Evolutionary conservation across 2,329 filamentous ascomycete genomes (phyloP).

Genomic region (Alternaria brassicae): DNA sequence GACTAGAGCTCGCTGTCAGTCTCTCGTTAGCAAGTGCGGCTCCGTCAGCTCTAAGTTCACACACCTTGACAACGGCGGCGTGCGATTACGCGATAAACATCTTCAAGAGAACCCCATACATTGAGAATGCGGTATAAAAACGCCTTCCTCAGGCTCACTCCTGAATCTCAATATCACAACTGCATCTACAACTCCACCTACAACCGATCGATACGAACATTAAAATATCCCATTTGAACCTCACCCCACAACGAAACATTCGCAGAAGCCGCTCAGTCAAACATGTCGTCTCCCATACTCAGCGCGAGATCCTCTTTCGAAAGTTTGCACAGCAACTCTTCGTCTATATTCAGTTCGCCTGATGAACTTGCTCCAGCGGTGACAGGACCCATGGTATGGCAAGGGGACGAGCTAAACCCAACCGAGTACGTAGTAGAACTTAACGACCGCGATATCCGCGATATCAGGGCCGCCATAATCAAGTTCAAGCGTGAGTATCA

Average conservation of each 20-base stretch:
- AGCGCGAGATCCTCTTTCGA: constrained; percentile 42
- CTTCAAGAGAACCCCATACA: constrained; percentile 1
- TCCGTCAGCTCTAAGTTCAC: constrained; percentile 41
- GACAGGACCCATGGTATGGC: constrained; percentile 46
- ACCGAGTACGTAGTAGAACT: constrained; percentile 40
- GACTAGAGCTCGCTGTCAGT: constrained; percentile 22
- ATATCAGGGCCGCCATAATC: constrained; percentile 44
- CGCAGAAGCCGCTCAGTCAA: constrained; percentile 1
- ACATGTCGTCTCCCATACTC: constrained; percentile 36
- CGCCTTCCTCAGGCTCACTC: constrained; percentile 9
- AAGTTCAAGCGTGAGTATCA: constrained; percentile 39
- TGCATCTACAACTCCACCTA: background rate
- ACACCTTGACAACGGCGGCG: constrained; percentile 5
- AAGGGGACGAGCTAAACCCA: constrained; percentile 36
- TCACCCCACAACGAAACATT: background rate
- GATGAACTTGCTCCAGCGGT: constrained; percentile 41
- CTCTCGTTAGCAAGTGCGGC: constrained; percentile 34
- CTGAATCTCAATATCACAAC: background rate
- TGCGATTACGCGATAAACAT: constrained; percentile 8
- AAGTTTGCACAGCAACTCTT: constrained; percentile 38
- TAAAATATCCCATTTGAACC: background rate
- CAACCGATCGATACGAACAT: constrained; percentile 3
- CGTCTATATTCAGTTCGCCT: constrained; percentile 33
- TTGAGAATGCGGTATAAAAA: constrained; percentile 11
- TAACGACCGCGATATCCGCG: constrained; percentile 31